Evolutionary conservation across 2,329 filamentous ascomycete species (phyloP), one percentile per base, ranked within the genome.

Genomic region (Cladophialophora psammophila): DNA sequence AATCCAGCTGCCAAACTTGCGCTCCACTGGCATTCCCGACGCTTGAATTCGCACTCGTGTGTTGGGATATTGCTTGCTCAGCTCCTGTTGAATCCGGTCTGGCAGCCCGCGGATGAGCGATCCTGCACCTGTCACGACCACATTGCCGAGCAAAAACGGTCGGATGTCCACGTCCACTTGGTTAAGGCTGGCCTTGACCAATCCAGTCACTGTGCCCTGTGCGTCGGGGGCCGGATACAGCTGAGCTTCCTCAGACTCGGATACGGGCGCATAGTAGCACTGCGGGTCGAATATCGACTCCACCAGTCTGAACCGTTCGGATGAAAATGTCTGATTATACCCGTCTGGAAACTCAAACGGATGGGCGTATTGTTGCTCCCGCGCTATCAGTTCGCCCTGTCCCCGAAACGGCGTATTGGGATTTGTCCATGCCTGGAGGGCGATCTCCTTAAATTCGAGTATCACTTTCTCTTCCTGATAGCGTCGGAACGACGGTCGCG

Each of bases 341-440:
- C 95, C 95, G 76, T 98, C 93, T 9, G 95, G 95, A 87, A 99
- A 95, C 82, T 99, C 95, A 75, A 97, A 99, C 0, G 93, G 92
- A 71, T 89, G 88, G 53, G 81, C 85, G 77, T 87, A 90, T 65
- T 90, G 89, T 55, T 90, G 89, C 50, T 97, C 94, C 76, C 95
- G 88, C 76, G 94, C 96, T 5, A 82, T 80, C 15, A 60, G 54
- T 64, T 72, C 71, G 38, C 72, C 71, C 45, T 71, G 72, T 10
- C 72, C 71, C 13, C 69, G 63, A 60, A 73, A 73, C 18, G 67
- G 54, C 18, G 58, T 63, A 50, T 65, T 71, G 7, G 68, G 88
- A 26, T 79, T 80, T 81, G 86, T 61, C 94, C 95, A 99, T 13
- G 94, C 89, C 80, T 97, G 93, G 34, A 98, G 93, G 15, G 97